These are phyloP conservation scores for Oleoguttula mirabilis DNA, from an alignment of 495 filamentous ascomycete species.

Conservation along the genomic window DNA sequence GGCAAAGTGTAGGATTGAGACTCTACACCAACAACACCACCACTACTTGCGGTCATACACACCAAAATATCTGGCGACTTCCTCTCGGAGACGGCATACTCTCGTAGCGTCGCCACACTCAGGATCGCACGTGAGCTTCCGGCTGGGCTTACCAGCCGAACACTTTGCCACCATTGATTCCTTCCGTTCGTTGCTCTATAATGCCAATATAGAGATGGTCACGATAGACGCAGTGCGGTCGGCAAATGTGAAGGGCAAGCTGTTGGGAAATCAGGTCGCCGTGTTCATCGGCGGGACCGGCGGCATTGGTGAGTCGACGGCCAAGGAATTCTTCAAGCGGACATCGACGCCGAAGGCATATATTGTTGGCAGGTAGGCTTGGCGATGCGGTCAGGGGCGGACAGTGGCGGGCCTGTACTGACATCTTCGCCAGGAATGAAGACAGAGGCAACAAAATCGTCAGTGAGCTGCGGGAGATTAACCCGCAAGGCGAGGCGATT, in stretches of 20 bases:
- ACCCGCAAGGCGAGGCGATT: slow-evolving; percentile 38
- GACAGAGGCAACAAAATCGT: slow-evolving; percentile 23
- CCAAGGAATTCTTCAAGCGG: slow-evolving; percentile 31
- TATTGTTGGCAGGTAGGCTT: slow-evolving; percentile 28
- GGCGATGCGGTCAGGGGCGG: neutral
- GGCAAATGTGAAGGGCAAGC: slow-evolving; percentile 11
- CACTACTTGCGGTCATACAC: too few relatives aligned
- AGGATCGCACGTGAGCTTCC: neutral
- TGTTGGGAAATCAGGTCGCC: slow-evolving; percentile 7
- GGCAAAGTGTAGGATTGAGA: too few relatives aligned
- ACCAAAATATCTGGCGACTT: neutral
- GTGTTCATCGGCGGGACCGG: slow-evolving; percentile 34
- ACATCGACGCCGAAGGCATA: slow-evolving; percentile 29
- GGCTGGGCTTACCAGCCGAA: neutral
- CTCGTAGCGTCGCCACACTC: neutral
- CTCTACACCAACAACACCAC: too few relatives aligned
- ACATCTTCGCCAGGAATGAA: slow-evolving; percentile 7
- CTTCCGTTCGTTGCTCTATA: slow-evolving; percentile 1
- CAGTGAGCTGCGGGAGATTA: slow-evolving; percentile 23
- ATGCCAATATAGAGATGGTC: slow-evolving; percentile 17
- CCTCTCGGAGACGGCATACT: neutral
- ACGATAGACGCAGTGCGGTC: slow-evolving; percentile 11
- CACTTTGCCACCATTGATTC: too few relatives aligned
- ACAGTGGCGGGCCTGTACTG: neutral
- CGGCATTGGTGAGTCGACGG: slow-evolving; percentile 35